A percentile compares a stretch with the other conserved stretches of the same genome.
These are phyloP conservation scores for Termitomyces sp. DNA, from an alignment of 768 basidiomycete species.

Conservation along the genomic window DNA sequence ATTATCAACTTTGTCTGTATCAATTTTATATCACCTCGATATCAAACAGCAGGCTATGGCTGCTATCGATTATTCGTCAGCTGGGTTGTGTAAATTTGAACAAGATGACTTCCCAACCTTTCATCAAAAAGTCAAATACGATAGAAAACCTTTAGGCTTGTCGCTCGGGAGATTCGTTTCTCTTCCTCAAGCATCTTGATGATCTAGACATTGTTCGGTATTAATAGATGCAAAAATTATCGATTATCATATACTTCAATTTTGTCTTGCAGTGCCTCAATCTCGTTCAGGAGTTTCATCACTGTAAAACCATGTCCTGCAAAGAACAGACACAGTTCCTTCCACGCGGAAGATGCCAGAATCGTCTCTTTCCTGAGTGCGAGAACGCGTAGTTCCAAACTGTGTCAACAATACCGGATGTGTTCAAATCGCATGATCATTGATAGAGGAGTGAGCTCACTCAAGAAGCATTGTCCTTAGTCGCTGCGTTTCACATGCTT, in stretches of 20 bases:
- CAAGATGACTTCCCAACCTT: neutral
- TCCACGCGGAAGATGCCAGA: neutral
- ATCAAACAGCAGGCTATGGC: too few relatives aligned
- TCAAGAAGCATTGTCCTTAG: neutral
- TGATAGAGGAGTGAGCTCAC: neutral
- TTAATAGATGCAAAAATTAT: neutral
- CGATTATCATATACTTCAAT: neutral
- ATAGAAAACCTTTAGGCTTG: neutral
- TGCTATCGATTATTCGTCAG: too few relatives aligned
- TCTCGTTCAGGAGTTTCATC: neutral
- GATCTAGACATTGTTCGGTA: neutral
- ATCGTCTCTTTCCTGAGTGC: neutral
- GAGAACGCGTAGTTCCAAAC: neutral
- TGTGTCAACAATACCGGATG: neutral
- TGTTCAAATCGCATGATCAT: neutral
- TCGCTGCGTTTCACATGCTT: neutral
- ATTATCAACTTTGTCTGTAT: too few relatives aligned
- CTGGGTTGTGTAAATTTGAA: too few relatives aligned
- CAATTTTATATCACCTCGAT: too few relatives aligned
- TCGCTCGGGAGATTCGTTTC: neutral
- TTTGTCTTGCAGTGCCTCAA: neutral
- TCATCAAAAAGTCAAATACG: neutral
- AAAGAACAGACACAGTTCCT: neutral
- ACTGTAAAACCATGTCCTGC: neutral
- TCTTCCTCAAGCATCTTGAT: neutral